Evolutionary conservation across 345 rosid species (phyloP), one percentile per base, ranked within the genome.

Genomic region (Salix koriyanagi): DNA sequence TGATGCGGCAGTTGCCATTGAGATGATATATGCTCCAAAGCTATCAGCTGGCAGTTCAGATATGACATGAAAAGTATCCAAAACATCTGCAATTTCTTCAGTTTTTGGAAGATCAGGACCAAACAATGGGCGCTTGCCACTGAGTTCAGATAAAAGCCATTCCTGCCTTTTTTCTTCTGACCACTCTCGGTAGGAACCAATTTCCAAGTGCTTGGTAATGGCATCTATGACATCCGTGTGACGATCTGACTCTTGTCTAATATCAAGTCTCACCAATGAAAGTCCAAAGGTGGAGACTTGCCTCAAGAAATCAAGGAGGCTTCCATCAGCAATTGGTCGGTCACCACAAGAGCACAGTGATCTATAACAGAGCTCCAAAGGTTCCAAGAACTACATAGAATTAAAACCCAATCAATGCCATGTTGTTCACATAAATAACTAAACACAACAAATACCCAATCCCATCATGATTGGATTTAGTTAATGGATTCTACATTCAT

Each of bases 221-320:
- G 99, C 99, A 86, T 96, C 94, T 41, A 96, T 79, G 80, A 92
- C 98, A 90, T 96, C 99, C 5, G 98, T 92, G 82, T 96, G 98
- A 54, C 99, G 89, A 42, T 94, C 98, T 0, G 99, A 96, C 77
- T 96, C 99, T 85, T 96, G 99, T 75, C 99, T 84, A 26, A 96
- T 94, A 81, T 96, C 99, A 70, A 96, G 97, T 76, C 93, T 90
- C 50, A 96, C 98, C 39, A 96, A 88, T 64, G 99, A 89, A 73
- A 96, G 97, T 64, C 99, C 99, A 72, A 96, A 96, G 54, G 97
- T 96, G 13, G 99, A 96, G 65, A 92, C 97, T 89, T 96, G 99
- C 79, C 99, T 86, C 81, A 94, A 75, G 90, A 96, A 94, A 86
- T 96, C 99, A 39, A 96, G 99, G 79, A 96, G 99, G 89, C 89